Base-by-base conservation (phyloP, 495 filamentous ascomycete species). In the Neurospora sp. region DNA sequence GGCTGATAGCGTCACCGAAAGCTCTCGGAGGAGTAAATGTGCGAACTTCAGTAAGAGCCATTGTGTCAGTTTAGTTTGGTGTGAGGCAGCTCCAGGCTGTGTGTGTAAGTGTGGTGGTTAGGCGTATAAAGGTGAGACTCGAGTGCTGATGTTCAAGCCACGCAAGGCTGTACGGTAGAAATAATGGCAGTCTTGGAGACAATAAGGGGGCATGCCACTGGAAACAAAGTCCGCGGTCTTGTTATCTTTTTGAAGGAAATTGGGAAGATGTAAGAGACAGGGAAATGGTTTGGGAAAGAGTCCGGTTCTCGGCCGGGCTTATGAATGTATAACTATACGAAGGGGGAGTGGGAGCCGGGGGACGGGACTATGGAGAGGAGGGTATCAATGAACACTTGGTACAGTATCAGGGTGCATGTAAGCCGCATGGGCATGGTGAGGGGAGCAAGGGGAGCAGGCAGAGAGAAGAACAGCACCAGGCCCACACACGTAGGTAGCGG, bases 101-200 rank as follows among this genome's bases (percentile, higher is more conserved):
- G 27, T 46, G 35, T 77, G 74, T 79, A 80, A 54, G 46, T 23
- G 46, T 91, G 14, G 27, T 66, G 18, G 27, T 62, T 84, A 93
- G 79, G 87, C 86, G 85, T 93, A 92, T 71, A 91, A 85, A 77
- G 90, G 89, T 73, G 92, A 92, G 77, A 96, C 89, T 76, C 83
- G 86, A 73, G 92, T 94, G 80, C 89, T 85, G 72, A 96, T 91
- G 74, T 91, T 94, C 46, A 95, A 85, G 81, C 94, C 89, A 85
- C 91, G 92, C 82, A 96, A 83, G 76, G 92, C 91, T 78, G 89
- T 94, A 86, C 92, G 92, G 86, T 92, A 94, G 86, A 96, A 96
- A 82, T 95, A 96, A 80, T 96, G 93, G 79, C 92, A 96, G 81
- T 96, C 92, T 86, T 96, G 92, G 69, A 92, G 85, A 81, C 85